Conservation (phyloP, 345 rosid genomes). For the Hypericum androsaemum region DNA sequence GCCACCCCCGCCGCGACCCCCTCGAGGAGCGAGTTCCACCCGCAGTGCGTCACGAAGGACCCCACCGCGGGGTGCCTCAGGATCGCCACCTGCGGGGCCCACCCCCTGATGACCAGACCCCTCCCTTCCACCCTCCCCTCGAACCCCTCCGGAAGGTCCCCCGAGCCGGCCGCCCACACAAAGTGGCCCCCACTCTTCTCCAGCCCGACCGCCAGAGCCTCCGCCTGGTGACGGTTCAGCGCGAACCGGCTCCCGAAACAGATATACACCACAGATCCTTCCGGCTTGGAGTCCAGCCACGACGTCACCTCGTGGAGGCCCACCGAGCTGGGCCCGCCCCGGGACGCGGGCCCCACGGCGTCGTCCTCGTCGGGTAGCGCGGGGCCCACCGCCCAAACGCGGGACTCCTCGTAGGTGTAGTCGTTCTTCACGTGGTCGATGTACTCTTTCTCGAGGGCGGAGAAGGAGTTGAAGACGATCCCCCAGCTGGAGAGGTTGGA, state of each 20-base stretch:
- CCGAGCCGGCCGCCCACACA: slow-evolving; percentile 1
- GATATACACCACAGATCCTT: slow-evolving; percentile 4
- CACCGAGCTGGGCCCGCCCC: slow-evolving; percentile 5
- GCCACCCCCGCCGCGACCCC: slow-evolving; percentile 6
- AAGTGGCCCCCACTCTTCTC: slow-evolving; percentile 8
- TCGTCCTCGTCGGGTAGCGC: neutral
- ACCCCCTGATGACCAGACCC: slow-evolving; percentile 14
- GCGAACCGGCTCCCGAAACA: slow-evolving; percentile 12
- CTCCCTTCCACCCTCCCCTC: slow-evolving; percentile 9
- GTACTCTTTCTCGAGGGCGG: neutral
- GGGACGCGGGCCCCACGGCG: no score
- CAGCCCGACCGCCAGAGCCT: slow-evolving; percentile 5
- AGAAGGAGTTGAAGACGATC: slow-evolving; percentile 7
- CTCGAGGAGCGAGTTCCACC: slow-evolving; percentile 16
- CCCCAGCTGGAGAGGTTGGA: slow-evolving; percentile 4
- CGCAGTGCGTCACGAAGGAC: slow-evolving; percentile 11
- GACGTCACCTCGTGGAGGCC: neutral
- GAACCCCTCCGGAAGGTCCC: no score
- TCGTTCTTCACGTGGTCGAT: slow-evolving; percentile 2
- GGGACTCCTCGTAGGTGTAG: neutral
- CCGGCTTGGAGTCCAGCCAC: slow-evolving; percentile 9
- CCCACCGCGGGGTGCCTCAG: slow-evolving; percentile 11
- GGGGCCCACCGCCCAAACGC: slow-evolving; percentile 13
- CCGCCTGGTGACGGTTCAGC: neutral
- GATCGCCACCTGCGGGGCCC: slow-evolving; percentile 15